Percentiles rank a stretch among this genome's conserved stretches.
Evolutionary conservation across 2,329 filamentous ascomycete species (phyloP).

Genomic region (Hypomyces perniciosus): DNA sequence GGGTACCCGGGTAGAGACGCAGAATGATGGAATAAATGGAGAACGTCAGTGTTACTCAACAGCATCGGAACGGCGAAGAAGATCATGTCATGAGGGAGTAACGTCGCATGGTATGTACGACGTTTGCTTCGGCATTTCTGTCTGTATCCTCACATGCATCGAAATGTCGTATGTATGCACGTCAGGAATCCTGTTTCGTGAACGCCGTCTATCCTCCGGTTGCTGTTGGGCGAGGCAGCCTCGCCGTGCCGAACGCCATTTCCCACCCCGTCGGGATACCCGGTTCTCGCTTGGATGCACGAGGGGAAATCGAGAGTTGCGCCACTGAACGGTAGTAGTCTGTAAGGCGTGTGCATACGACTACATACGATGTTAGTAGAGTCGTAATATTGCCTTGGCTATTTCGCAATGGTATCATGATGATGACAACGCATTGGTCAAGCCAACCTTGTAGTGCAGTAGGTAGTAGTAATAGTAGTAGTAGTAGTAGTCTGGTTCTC

Average conservation of each 20-base stretch:
- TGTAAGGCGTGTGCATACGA: background rate
- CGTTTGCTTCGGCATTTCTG: no score
- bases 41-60: background rate
- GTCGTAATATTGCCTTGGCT: background rate
- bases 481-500: no score
- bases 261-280: background rate
- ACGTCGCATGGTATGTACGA: no score
- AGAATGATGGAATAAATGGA: background rate
- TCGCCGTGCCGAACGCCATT: conserved; percentile 1
- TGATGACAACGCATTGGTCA: background rate
- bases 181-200: no score
- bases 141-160: no score
- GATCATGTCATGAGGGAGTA: no score
- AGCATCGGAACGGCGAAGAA: background rate
- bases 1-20: background rate
- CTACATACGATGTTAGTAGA: background rate
- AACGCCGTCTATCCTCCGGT: no score
- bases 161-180: no score
- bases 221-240: background rate
- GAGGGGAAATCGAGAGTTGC: background rate
- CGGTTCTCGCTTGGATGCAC: background rate
- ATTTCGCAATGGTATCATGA: conserved; percentile 1
- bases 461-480: no score
- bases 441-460: no score
- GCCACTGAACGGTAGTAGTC: background rate